phyloP scores from a whole-genome alignment of 1,284 basidiomycete genomes.

The Porodaedalea pini region DNA sequence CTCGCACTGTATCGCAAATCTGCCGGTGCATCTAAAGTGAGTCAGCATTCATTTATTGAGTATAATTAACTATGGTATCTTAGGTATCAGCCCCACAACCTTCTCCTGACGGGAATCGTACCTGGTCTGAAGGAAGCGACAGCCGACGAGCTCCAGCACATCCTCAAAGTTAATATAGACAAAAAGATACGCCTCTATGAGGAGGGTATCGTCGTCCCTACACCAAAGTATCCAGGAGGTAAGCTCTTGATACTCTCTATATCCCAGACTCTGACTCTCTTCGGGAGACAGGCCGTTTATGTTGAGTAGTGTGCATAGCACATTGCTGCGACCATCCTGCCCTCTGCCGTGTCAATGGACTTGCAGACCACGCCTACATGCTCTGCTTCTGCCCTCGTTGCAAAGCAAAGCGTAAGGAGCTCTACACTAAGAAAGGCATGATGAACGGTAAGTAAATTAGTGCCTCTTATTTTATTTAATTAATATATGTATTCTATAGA shows the following conservation, averaged over 20 bases:
- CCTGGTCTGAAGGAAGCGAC: constrained; percentile 21
- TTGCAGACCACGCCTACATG: constrained; percentile 10
- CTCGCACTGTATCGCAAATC: constrained; percentile 11
- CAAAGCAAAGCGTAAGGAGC: neutral
- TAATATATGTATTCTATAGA: neutral
- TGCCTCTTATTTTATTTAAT: too few species aligned
- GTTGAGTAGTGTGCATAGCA: constrained; percentile 1
- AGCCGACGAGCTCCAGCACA: constrained; percentile 17
- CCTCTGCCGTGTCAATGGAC: constrained; percentile 13
- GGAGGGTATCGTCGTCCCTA: neutral
- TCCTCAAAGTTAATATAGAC: constrained; percentile 1
- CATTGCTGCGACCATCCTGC: constrained; percentile 18
- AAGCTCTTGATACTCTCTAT: neutral
- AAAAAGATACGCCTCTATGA: neutral
- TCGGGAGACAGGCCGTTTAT: too few species aligned
- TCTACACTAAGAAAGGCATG: neutral
- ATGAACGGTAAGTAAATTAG: neutral
- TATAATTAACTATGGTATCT: neutral
- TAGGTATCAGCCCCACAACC: constrained; percentile 20
- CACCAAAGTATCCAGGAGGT: constrained; percentile 3
- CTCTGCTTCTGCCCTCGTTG: constrained; percentile 6
- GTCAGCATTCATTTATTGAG: neutral
- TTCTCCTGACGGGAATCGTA: constrained; percentile 12
- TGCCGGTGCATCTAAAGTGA: constrained; percentile 7
- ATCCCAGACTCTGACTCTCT: too few species aligned